Conservation (phyloP, 305 asterid genomes). For the Solanum chacoense region DNA sequence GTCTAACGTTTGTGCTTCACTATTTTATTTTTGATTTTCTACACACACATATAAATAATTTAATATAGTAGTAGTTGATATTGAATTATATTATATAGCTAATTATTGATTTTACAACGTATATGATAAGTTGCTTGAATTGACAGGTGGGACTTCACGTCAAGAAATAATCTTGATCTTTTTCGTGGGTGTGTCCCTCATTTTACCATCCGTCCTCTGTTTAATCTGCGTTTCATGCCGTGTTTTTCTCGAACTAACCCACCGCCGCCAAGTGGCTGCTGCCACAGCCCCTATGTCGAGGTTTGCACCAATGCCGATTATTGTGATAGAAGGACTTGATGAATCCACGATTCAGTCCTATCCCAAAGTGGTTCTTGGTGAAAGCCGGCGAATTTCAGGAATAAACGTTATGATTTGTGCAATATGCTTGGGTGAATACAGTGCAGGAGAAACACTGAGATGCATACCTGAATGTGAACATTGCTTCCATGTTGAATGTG, state of each 20-base stretch:
- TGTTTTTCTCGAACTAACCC: background rate
- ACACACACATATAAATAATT: background rate
- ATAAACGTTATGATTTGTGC: constrained; percentile 14
- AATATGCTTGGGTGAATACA: constrained; percentile 22
- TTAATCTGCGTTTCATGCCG: background rate
- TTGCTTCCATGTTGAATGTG: constrained; percentile 23
- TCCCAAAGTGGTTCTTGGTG: constrained; percentile 17
- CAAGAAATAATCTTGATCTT: background rate
- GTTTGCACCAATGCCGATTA: background rate
- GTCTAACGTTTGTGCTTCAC: background rate
- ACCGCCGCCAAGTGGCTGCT: background rate
- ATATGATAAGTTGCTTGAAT: background rate
- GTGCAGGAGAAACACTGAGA: constrained; percentile 11
- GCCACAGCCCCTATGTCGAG: background rate
- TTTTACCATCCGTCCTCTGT: background rate
- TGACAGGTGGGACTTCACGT: background rate
- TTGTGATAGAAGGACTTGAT: constrained; percentile 11
- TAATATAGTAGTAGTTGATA: background rate
- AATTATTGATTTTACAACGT: background rate
- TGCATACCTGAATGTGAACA: constrained; percentile 22
- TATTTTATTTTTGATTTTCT: background rate
- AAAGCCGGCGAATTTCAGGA: constrained; percentile 10
- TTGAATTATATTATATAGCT: background rate
- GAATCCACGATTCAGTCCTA: constrained; percentile 14
- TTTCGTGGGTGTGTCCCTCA: background rate